Conservation (phyloP, 2,329 filamentous ascomycete species). For the Thelonectria rubi region DNA sequence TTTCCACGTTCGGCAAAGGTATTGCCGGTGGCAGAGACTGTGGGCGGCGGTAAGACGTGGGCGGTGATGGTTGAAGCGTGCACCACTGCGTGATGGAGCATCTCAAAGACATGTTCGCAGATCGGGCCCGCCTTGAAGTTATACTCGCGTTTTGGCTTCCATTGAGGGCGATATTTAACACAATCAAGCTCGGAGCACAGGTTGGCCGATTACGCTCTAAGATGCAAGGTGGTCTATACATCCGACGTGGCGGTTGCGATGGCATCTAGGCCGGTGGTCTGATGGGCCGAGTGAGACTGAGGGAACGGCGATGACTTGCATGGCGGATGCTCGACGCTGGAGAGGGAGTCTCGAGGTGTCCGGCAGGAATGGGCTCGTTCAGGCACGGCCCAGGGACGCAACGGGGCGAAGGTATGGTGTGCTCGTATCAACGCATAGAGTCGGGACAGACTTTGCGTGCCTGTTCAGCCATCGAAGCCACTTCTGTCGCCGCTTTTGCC, state of each 20-base stretch:
- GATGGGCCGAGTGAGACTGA: neutral
- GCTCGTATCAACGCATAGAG: neutral
- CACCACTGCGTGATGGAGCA: neutral
- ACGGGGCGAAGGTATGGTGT: neutral
- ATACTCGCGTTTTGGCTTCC: neutral
- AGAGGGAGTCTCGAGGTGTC: neutral
- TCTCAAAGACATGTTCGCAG: neutral
- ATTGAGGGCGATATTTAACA: neutral
- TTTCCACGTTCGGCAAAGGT: neutral
- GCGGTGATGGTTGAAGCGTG: neutral
- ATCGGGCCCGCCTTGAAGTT: neutral
- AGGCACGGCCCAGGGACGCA: neutral
- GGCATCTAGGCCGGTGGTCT: neutral
- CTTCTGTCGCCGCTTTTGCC: conserved; percentile 7
- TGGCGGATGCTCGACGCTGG: neutral
- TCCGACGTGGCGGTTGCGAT: neutral
- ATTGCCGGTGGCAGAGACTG: neutral
- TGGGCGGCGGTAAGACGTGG: neutral
- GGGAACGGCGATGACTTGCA: neutral
- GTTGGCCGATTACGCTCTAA: neutral
- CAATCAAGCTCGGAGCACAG: neutral
- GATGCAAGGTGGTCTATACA: neutral
- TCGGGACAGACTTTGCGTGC: neutral
- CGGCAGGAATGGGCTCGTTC: neutral
- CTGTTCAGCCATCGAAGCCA: neutral